Evolutionary conservation across 2,329 filamentous ascomycete genomes (phyloP).

Genomic region (Neopestalotiopsis sp.): DNA sequence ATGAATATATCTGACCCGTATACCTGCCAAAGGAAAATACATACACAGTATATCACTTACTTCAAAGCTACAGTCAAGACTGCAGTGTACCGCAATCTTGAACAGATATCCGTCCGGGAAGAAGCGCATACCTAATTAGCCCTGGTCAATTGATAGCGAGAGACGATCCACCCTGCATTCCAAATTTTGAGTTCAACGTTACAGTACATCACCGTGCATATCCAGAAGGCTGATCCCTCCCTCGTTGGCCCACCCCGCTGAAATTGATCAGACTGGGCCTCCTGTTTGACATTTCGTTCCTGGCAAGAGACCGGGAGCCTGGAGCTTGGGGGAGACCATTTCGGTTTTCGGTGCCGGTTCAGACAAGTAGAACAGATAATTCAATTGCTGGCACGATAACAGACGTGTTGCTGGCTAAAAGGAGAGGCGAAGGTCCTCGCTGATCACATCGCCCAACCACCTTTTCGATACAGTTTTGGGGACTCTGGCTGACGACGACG

Average conservation of each 20-base stretch:
- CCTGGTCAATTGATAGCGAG: neutral
- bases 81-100: neutral
- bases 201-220: constrained; percentile 16
- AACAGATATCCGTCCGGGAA: constrained; percentile 6
- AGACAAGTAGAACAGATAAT: neutral
- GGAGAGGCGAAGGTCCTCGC: neutral
- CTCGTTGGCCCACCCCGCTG: neutral
- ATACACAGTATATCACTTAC: neutral
- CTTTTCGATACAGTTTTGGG: neutral
- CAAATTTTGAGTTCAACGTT: constrained; percentile 19
- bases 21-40: neutral
- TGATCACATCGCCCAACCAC: neutral
- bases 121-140: constrained; percentile 3
- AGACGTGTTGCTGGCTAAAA: neutral
- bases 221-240: constrained; percentile 16
- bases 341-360: neutral
- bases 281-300: neutral
- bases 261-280: neutral
- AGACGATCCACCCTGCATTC: constrained; percentile 10
- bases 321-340: neutral
- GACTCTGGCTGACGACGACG: neutral
- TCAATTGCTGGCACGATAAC: neutral
- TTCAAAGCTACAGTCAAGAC: neutral
- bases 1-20: neutral
- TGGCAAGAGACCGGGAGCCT: neutral